Base-by-base conservation (phyloP, 2,329 filamentous ascomycete species). In the Waltergamsia citrina region DNA sequence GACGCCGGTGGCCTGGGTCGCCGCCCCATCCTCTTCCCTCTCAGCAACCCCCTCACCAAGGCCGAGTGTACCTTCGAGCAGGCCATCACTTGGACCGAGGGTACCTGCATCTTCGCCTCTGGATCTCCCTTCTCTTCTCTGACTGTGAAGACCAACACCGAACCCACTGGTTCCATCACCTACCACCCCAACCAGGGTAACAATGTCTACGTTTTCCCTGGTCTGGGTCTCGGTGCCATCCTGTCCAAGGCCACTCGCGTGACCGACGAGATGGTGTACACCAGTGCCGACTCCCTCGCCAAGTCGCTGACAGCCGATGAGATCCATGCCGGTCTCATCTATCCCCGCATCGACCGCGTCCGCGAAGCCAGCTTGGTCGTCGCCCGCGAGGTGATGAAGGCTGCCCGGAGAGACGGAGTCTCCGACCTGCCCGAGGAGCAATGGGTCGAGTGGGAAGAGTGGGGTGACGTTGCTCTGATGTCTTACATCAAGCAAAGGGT, bases 21-120 rank as follows among this genome's bases (percentile, higher is more conserved):
- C 42, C 71, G 77, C 42, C 88, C 92, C 41, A 90, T 94, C 52
- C 81, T 95, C 50, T 96, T 98, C 77, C 90, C 90, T 35, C 79
- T 98, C 28, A 94, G 85, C 61, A 96, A 98, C 67, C 92, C 92
- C 32, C 79, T 88, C 33, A 88, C 82, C 63, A 95, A 96, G 69
- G 93, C 90, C 7, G 92, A 98, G 65, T 96, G 92, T 67, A 94
- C 86, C 12, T 96, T 93, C 51, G 88, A 95, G 68, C 84, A 92
- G 53, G 92, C 92, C 12, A 74, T 96, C 51, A 74, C 78, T 50
- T 79, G 90, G 78, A 96, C 90, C 9, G 83, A 96, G 38, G 90
- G 90, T 41, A 85, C 79, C 36, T 87, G 79, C 49, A 78, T 98
- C 55, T 98, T 98, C 53, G 92, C 92, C 33, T 95, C 87, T 6